phyloP scores from a whole-genome alignment of 2,329 filamentous ascomycete species.

The Venturia oleaginea region DNA sequence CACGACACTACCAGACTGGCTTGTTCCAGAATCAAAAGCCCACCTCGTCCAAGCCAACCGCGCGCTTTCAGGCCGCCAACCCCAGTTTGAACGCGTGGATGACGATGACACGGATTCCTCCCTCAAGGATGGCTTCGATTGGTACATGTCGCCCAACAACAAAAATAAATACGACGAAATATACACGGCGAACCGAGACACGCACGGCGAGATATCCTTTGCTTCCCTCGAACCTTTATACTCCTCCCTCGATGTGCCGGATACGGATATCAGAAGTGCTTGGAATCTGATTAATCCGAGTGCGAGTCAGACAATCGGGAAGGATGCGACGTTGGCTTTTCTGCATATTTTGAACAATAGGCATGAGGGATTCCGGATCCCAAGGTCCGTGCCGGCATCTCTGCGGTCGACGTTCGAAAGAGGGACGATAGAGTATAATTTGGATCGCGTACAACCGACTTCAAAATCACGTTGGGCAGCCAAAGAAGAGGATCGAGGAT shows the following conservation, averaged over 20 bases:
- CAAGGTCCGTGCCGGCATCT: constrained; percentile 82
- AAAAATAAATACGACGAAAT: constrained; percentile 95
- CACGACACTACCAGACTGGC: constrained; percentile 78
- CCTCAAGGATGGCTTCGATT: constrained; percentile 94
- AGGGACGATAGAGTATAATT: constrained; percentile 91
- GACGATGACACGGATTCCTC: constrained; percentile 73
- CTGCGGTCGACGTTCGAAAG: constrained; percentile 86
- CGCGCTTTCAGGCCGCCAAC: constrained; percentile 62
- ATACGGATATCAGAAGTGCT: constrained; percentile 75
- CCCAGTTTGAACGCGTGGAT: constrained; percentile 71
- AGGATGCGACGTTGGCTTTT: constrained; percentile 90
- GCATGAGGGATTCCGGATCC: constrained; percentile 91
- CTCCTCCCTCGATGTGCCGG: constrained; percentile 63
- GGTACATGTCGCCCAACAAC: constrained; percentile 94
- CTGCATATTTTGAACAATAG: constrained; percentile 94
- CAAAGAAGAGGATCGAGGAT: constrained; percentile 68
- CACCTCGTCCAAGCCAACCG: constrained; percentile 33
- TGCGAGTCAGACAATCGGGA: constrained; percentile 72
- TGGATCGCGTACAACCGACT: constrained; percentile 63
- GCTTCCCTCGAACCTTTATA: constrained; percentile 74
- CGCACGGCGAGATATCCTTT: constrained; percentile 70
- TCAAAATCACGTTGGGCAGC: constrained; percentile 38
- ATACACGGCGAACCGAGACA: constrained; percentile 84
- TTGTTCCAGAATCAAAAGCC: constrained; percentile 72
- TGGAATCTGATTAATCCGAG: constrained; percentile 98